Conservation (phyloP, 495 filamentous ascomycete genomes). For the Umbilicaria muhlenbergii region DNA sequence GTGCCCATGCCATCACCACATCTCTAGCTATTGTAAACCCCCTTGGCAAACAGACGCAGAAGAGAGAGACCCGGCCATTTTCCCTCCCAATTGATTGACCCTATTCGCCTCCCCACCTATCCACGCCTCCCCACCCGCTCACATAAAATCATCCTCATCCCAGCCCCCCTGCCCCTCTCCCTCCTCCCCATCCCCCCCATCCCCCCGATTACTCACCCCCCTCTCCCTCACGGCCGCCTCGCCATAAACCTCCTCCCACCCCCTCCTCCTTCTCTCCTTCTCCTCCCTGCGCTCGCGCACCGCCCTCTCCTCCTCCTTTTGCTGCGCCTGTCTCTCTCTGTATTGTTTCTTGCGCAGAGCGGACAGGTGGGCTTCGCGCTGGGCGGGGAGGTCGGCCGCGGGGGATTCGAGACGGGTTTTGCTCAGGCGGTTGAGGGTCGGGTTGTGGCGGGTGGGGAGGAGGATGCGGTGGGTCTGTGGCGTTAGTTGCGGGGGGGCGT, state of each 20-base stretch:
- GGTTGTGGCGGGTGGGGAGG: conserved; percentile 61
- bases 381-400: conserved; percentile 53
- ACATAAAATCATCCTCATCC: conserved; percentile 40
- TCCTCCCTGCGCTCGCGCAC: conserved; percentile 68
- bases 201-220: conserved; percentile 27
- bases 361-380: conserved; percentile 60
- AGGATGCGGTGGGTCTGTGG: conserved; percentile 60
- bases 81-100: too few species aligned
- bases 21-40: too few species aligned
- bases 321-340: conserved; percentile 49
- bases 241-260: conserved; percentile 62
- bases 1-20: too few species aligned
- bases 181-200: too few species aligned
- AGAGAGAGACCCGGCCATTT: too few species aligned
- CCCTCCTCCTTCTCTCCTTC: conserved; percentile 88
- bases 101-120: too few species aligned
- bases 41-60: too few species aligned
- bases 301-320: conserved; percentile 64
- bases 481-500: too few species aligned
- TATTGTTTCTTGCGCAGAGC: conserved; percentile 55
- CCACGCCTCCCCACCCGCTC: conserved; percentile 5
- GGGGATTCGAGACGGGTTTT: conserved; percentile 84
- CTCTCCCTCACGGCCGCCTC: conserved; percentile 26
- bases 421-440: conserved; percentile 87
- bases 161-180: conserved; percentile 29